Base-by-base conservation (phyloP, 1,139 yeast species). In the Pichia kudriavzevii region DNA sequence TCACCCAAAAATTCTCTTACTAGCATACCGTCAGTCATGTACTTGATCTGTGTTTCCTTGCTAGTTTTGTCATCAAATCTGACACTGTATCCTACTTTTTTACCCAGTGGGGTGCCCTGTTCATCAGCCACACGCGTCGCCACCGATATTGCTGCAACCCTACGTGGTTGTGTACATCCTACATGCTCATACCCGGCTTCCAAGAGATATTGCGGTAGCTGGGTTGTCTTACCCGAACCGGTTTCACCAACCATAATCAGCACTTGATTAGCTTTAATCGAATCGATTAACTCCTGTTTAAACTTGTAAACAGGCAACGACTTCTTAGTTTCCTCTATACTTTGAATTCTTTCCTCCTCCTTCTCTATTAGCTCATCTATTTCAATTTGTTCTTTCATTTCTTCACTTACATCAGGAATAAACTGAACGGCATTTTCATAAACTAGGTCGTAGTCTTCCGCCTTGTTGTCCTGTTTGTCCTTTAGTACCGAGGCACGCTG, bases 151-250 rank as follows among this genome's bases (percentile, higher is more conserved):
- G 98, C 97, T 0, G 98, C 98, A 12, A 88, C 95, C 49, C 96
- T 65, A 50, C 98, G 71, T 1, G 98, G 98, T 56, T 91, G 98
- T 0, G 98, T 91, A 54, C 96, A 87, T 0, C 93, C 96, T 8
- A 91, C 73, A 30, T 70, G 72, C n/a, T n/a, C n/a, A 41, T 36
- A 39, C 1, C 72, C 73, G 27, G 58, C 53, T 52, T 87, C 95
- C 46, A 75, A 72, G 18, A 91, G 62, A 52, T 77, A 91, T 50
- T 91, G 97, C 0, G 97, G 96, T 10, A 91, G 61, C 58, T 91
- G 96, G 0, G 98, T 91, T 0, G 98, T 91, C 50, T 91, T 91
- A 48, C 98, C 98, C 0, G 96, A 87, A 31, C 98, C 98, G 0
- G 98, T 91, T 55, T 91, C 97, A 37, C 97, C 98, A 26, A 88